Base-by-base conservation (phyloP, 441 rosid species). In the Breynia disticha region DNA sequence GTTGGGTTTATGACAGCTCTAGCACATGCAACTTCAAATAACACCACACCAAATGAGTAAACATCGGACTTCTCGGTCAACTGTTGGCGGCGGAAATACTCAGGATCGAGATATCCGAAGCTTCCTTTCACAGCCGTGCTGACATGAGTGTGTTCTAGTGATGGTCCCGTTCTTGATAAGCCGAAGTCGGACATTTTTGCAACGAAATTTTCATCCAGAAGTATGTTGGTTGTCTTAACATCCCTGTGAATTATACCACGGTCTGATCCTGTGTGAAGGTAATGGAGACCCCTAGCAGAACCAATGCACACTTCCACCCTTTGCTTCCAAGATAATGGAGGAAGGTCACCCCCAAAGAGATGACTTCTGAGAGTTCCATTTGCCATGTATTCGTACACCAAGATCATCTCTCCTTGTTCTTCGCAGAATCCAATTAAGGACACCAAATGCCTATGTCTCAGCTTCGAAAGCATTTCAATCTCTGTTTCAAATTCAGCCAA, bases 371-470 rank as follows among this genome's bases (percentile, higher is more conserved):
- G 37, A 1, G 91, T 86, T 11, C 95, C 91, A 0, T 55, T 70
- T 0, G 84, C 76, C 95, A 86, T 86, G 72, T 76, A 83, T 52
- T 83, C 89, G 46, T 83, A 83, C 15, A 86, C 79, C 70, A 83
- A 67, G 59, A 84, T 76, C 86, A 81, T 83, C 54, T 86, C 95
- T 1, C 74, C 76, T 6, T 68, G 80, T 50, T 86, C 91, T 45
- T 86, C 91, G 54, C 89, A 86, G 71, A 72, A 87, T 3, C 91
- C 87, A 35, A 87, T 83, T 69, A 81, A 44, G 9, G 91, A 83
- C 21, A 84, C 95, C 64, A 83, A 58, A 63, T 84, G 89, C 67
- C 78, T 87, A 71, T 87, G 95, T 47, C 95, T 69, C 66, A 84
- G 21, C 67, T 82, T 80, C 0, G 89, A 83, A 49, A 83, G 87